Evolutionary conservation across 2,329 filamentous ascomycete genomes (phyloP).

Genomic region (Emmonsiellopsis sp.): DNA sequence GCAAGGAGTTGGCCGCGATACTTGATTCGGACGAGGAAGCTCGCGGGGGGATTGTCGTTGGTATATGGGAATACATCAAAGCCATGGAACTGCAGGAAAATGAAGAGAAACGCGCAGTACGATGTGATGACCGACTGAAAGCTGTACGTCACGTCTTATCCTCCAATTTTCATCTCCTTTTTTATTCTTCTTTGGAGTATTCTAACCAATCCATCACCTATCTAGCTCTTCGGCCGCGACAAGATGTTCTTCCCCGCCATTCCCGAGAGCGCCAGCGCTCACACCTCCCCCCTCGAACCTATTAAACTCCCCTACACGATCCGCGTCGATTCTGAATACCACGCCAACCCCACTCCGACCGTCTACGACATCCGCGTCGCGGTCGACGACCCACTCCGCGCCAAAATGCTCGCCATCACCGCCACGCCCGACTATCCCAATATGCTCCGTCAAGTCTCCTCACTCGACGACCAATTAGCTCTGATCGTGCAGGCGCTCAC

Average conservation of each 20-base stretch:
- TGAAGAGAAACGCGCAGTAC: slow-evolving; percentile 86
- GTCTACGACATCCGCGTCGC: slow-evolving; percentile 83
- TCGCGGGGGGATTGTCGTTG: slow-evolving; percentile 77
- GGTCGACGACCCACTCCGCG: slow-evolving; percentile 71
- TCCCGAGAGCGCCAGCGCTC: slow-evolving; percentile 66
- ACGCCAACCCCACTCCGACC: slow-evolving; percentile 64
- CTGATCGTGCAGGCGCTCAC: slow-evolving; percentile 72
- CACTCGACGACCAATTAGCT: slow-evolving; percentile 76
- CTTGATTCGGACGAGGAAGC: slow-evolving; percentile 82
- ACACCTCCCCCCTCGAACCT: slow-evolving; percentile 70
- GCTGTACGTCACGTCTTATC: slow-evolving; percentile 46
- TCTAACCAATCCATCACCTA: slow-evolving; percentile 6
- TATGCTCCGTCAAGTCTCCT: slow-evolving; percentile 65
- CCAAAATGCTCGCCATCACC: slow-evolving; percentile 55
- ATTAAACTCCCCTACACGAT: slow-evolving; percentile 86
- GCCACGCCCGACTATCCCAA: slow-evolving; percentile 60
- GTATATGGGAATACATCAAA: slow-evolving; percentile 90
- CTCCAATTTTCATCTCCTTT: not conserved
- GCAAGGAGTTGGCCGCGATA: slow-evolving; percentile 68
- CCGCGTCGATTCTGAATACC: slow-evolving; percentile 76
- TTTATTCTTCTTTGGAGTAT: not conserved
- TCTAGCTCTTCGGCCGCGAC: slow-evolving; percentile 63
- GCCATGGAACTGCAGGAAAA: slow-evolving; percentile 81
- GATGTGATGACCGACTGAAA: slow-evolving; percentile 74
- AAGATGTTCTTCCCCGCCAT: slow-evolving; percentile 78